phyloP scores from a whole-genome alignment of 2,329 filamentous ascomycete genomes.

The Aspergillus flavus region DNA sequence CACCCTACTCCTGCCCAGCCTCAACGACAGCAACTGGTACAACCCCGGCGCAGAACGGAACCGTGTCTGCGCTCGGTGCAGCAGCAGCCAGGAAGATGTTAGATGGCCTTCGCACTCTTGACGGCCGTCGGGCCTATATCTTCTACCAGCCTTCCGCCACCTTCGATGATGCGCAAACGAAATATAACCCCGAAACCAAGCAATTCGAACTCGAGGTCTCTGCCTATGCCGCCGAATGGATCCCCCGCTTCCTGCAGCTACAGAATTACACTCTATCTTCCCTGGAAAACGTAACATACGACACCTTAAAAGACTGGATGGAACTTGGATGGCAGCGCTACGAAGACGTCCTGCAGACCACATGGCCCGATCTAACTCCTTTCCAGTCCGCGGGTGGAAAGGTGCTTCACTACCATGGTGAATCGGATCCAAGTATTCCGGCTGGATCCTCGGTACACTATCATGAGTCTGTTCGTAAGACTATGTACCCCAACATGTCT shows the following conservation, averaged over 20 bases:
- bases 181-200: constrained; percentile 28
- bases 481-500: constrained; percentile 51
- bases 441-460: constrained; percentile 59
- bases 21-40: constrained; percentile 15
- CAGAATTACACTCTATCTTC: constrained; percentile 42
- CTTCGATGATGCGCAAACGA: constrained; percentile 27
- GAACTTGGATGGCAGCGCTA: constrained; percentile 52
- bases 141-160: constrained; percentile 29
- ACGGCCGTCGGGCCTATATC: constrained; percentile 47
- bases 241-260: constrained; percentile 33
- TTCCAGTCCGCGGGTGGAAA: constrained; percentile 58
- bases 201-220: constrained; percentile 33
- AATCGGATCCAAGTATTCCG: constrained; percentile 57
- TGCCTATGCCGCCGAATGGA: constrained; percentile 43
- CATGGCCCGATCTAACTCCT: constrained; percentile 53
- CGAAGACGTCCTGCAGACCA: constrained; percentile 56
- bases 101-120: constrained; percentile 44
- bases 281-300: constrained; percentile 57
- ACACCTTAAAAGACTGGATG: constrained; percentile 60
- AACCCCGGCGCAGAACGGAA: constrained; percentile 33
- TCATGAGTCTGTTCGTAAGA: constrained; percentile 54
- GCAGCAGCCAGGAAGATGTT: constrained; percentile 38
- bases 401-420: constrained; percentile 61
- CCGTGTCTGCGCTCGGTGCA: constrained; percentile 29
- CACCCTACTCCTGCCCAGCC: constrained; percentile 48